These are phyloP conservation scores for Candida xiaguanensis DNA, from an alignment of 805 yeast genomes.

Conservation along the genomic window DNA sequence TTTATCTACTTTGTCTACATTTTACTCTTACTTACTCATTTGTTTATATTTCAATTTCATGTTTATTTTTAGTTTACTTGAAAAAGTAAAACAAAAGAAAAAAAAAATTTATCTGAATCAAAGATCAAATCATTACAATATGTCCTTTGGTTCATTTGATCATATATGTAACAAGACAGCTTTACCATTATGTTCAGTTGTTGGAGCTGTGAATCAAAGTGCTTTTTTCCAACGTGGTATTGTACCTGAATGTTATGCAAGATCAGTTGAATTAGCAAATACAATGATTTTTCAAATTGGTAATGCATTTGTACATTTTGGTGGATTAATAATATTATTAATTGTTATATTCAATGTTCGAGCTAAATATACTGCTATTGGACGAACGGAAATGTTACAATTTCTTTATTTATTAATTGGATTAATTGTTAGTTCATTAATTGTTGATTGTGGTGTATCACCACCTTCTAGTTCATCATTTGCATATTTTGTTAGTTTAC, in stretches of 20 bases:
- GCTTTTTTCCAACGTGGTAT: slow-evolving; percentile 51
- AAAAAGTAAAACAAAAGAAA: too few species aligned
- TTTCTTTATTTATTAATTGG: slow-evolving; percentile 61
- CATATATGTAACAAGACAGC: slow-evolving; percentile 63
- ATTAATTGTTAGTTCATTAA: slow-evolving; percentile 59
- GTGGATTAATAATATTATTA: slow-evolving; percentile 58
- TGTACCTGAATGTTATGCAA: slow-evolving; percentile 74
- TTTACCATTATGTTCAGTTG: slow-evolving; percentile 75
- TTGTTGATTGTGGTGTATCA: slow-evolving; percentile 89
- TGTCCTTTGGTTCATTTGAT: slow-evolving; percentile 68
- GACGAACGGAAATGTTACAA: slow-evolving; percentile 78
- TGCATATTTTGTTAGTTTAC: slow-evolving; percentile 80
- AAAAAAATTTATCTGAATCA: not conserved
- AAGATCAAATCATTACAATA: slow-evolving; percentile 15
- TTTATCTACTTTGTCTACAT: too few species aligned
- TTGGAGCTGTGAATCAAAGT: slow-evolving; percentile 47
- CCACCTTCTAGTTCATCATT: slow-evolving; percentile 78
- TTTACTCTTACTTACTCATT: too few species aligned
- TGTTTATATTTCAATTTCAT: too few species aligned
- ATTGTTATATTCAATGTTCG: slow-evolving; percentile 75
- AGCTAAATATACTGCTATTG: slow-evolving; percentile 90
- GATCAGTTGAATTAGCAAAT: slow-evolving; percentile 84
- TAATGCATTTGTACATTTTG: slow-evolving; percentile 80
- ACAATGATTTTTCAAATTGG: slow-evolving; percentile 89
- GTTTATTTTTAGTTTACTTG: too few species aligned